Conservation (phyloP, 164 flowering plant species). For the Magnolia kwangsiensis region DNA sequence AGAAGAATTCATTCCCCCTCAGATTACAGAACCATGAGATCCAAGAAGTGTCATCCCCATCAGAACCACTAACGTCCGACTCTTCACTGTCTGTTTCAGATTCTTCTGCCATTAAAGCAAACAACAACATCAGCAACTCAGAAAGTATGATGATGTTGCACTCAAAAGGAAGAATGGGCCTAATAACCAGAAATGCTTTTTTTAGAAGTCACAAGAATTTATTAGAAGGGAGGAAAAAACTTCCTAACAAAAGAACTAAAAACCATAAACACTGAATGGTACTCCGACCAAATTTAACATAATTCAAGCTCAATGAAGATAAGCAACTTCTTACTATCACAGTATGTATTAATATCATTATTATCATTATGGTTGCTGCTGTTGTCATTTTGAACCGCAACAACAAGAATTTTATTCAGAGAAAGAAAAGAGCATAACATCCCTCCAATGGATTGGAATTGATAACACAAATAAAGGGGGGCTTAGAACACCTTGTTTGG, state of each 20-base stretch:
- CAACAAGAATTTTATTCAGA: too few species aligned
- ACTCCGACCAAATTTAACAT: slow-evolving; percentile 1
- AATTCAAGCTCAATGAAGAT: not conserved
- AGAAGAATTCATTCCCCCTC: slow-evolving; percentile 81
- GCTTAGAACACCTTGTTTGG: too few species aligned
- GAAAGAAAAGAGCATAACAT: too few species aligned
- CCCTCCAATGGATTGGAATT: too few species aligned
- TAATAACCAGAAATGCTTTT: too few species aligned
- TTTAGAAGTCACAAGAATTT: not conserved
- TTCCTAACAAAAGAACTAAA: not conserved
- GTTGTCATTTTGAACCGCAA: too few species aligned
- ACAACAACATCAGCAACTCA: slow-evolving; percentile 9
- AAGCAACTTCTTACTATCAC: too few species aligned
- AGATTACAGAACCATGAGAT: slow-evolving; percentile 88
- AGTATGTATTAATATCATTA: too few species aligned
- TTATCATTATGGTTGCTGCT: too few species aligned
- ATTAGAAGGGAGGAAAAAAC: not conserved
- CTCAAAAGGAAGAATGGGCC: not conserved
- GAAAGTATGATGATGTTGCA: not conserved
- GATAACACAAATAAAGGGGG: too few species aligned
- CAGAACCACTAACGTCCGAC: slow-evolving; percentile 84
- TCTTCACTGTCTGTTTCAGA: slow-evolving; percentile 85
- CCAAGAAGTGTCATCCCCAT: slow-evolving; percentile 83
- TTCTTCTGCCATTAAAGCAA: slow-evolving; percentile 41
- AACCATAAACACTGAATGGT: not conserved